These are phyloP conservation scores for Scolecobasidium constrictum DNA, from an alignment of 2,329 filamentous ascomycete genomes.

Conservation along the genomic window DNA sequence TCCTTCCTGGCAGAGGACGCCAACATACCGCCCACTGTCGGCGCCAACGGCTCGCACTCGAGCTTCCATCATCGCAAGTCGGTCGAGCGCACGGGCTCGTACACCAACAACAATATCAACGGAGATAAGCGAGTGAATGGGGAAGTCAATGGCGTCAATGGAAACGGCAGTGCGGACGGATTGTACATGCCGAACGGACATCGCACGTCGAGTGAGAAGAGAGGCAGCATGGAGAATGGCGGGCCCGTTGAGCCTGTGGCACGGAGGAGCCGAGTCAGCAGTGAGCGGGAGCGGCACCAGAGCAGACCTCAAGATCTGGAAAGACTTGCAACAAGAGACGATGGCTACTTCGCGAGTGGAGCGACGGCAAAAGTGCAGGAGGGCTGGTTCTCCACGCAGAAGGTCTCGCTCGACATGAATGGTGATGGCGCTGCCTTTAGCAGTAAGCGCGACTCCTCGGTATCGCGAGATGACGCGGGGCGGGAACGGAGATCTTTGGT, in stretches of 20 bases:
- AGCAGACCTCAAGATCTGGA: not conserved
- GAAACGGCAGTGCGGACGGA: conserved; percentile 3
- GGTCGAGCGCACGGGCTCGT: not conserved
- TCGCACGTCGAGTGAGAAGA: conserved; percentile 5
- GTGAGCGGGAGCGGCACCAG: conserved; percentile 12
- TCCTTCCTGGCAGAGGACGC: conserved; percentile 36
- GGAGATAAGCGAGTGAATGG: conserved; percentile 18
- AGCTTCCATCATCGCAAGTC: conserved; percentile 7
- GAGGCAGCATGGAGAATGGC: not conserved
- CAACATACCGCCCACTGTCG: conserved; percentile 26
- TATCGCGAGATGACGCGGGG: conserved; percentile 11
- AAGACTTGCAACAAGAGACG: conserved; percentile 22
- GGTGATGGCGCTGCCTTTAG: conserved; percentile 15
- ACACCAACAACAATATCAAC: not conserved
- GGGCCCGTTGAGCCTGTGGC: not conserved
- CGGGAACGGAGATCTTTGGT: not conserved
- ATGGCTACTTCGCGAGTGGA: conserved; percentile 35
- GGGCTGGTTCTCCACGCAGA: conserved; percentile 22
- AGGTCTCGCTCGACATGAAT: conserved; percentile 22
- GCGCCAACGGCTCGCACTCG: conserved; percentile 17
- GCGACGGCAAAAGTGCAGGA: conserved; percentile 24
- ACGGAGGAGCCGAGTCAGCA: conserved; percentile 2
- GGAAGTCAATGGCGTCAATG: conserved; percentile 17
- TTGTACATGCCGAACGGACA: conserved; percentile 5
- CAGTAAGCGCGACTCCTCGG: conserved; percentile 16